Base-by-base conservation (phyloP, 2,329 filamentous ascomycete species). In the Xylaria sp. region DNA sequence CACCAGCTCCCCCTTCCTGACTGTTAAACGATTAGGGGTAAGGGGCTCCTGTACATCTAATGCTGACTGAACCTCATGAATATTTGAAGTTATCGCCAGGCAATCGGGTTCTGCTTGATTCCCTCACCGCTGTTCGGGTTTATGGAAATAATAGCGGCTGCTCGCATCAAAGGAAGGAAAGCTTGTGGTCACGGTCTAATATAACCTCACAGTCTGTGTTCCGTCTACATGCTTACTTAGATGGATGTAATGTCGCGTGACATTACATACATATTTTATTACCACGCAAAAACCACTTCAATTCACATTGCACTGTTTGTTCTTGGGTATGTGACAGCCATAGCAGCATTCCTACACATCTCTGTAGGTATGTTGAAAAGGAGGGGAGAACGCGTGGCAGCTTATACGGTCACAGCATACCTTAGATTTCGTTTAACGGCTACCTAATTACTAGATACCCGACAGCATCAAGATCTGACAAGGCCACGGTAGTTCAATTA, bases 81-180 rank as follows among this genome's bases (percentile, higher is more conserved):
- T 26, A 46, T 23, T 23, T 49, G 4, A 38, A 33, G 31, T 28
- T 11, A 48, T 53, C 7, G n/a, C 10, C 6, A 51, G 6, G 6
- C 3, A 60, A 11, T 7, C 17, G 4, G 10, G 1, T 33, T 59
- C 15, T 15, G 6, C 10, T 33, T 59, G 17, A 48, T 60, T 33
- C 4, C 6, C 33, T 57, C 40, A 59, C 54, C 54, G 44, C 44
- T 23, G 9, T 40, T 48, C 31, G 23, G 4, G 26, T 2, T 4
- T 38, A 23, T 38, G 7, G 20, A 20, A 23, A 40, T 4, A 38
- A 33, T 10, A 42, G 15, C 26, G 28, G 53, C 33, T 58, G 20
- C 15, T 58, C 11, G 44, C 33, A 64, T 58, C 28, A 58, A 64
- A n/a, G 54, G 23, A 58, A 64, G 28, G 38, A n/a, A 28, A 28